Conservation (phyloP, 768 basidiomycete genomes). For the Podaxis sp. region DNA sequence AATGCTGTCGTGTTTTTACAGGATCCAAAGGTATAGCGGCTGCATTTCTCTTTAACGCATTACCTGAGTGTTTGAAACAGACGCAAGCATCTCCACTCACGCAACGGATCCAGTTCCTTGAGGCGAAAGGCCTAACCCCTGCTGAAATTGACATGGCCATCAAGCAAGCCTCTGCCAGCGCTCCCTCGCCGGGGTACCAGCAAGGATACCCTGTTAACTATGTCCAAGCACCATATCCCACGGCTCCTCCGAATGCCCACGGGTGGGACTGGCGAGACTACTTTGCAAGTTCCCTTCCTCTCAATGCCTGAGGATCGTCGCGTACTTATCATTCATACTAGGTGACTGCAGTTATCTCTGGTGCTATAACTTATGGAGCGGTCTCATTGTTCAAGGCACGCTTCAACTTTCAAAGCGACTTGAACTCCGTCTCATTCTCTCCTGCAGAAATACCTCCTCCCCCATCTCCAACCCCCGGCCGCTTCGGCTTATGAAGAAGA, state of each 20-base stretch:
- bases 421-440: constrained; percentile 12
- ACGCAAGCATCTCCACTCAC: constrained; percentile 75
- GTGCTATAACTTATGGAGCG: constrained; percentile 79
- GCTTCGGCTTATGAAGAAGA: constrained; percentile 89
- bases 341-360: constrained; percentile 93
- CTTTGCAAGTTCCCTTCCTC: constrained; percentile 57
- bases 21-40: constrained; percentile 68
- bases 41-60: neutral
- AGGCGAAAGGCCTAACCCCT: constrained; percentile 85
- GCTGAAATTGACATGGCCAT: constrained; percentile 87
- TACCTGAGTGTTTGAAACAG: constrained; percentile 35
- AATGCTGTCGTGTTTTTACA: constrained; percentile 84
- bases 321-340: constrained; percentile 34
- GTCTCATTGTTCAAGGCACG: constrained; percentile 75
- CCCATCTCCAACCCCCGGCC: constrained; percentile 87
- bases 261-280: constrained; percentile 96
- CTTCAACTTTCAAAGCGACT: neutral
- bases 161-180: constrained; percentile 49
- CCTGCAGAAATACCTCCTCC: constrained; percentile 81
- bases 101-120: constrained; percentile 91
- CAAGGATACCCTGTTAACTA: constrained; percentile 43
- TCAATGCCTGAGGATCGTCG: constrained; percentile 17
- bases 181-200: constrained; percentile 22
- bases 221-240: constrained; percentile 36
- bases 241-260: constrained; percentile 41